Conservation (phyloP, 495 filamentous ascomycete species). For the Amphirosellinia nigrospora region DNA sequence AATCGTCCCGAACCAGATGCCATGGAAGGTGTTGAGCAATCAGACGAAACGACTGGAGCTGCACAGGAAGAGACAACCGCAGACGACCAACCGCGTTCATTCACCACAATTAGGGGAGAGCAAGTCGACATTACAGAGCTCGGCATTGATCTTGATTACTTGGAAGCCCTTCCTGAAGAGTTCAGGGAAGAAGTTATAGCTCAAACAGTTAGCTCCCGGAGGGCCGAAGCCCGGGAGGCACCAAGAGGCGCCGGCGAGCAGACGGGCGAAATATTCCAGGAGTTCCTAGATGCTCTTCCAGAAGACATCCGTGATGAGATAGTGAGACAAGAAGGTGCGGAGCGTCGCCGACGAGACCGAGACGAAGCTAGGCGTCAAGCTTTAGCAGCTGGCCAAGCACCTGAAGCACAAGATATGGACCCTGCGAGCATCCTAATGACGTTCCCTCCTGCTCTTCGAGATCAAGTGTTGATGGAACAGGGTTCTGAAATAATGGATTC, state of each 20-base stretch:
- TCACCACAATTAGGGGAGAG: constrained; percentile 81
- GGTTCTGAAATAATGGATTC: constrained; percentile 86
- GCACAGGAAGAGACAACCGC: constrained; percentile 38
- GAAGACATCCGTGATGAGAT: constrained; percentile 89
- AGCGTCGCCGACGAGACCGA: constrained; percentile 87
- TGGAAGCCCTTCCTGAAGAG: constrained; percentile 93
- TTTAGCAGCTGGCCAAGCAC: constrained; percentile 56
- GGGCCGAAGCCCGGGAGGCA: constrained; percentile 74
- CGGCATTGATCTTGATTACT: constrained; percentile 91
- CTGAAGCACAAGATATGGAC: constrained; percentile 84
- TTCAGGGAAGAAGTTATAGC: constrained; percentile 94
- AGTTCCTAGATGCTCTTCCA: constrained; percentile 93
- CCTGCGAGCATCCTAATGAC: constrained; percentile 90
- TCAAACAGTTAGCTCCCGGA: constrained; percentile 80
- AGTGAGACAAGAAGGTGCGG: constrained; percentile 84
- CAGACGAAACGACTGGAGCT: constrained; percentile 44
- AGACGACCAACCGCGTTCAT: constrained; percentile 60
- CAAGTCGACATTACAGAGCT: constrained; percentile 90
- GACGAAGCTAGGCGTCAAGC: constrained; percentile 68
- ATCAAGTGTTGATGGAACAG: constrained; percentile 87
- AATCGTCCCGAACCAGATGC: constrained; percentile 55
- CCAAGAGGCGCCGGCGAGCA: constrained; percentile 70
- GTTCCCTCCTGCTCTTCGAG: constrained; percentile 81
- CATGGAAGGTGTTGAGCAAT: constrained; percentile 87
- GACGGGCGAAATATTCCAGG: constrained; percentile 81